Conservation (phyloP, 768 basidiomycete species). For the Lactarius trivialis region DNA sequence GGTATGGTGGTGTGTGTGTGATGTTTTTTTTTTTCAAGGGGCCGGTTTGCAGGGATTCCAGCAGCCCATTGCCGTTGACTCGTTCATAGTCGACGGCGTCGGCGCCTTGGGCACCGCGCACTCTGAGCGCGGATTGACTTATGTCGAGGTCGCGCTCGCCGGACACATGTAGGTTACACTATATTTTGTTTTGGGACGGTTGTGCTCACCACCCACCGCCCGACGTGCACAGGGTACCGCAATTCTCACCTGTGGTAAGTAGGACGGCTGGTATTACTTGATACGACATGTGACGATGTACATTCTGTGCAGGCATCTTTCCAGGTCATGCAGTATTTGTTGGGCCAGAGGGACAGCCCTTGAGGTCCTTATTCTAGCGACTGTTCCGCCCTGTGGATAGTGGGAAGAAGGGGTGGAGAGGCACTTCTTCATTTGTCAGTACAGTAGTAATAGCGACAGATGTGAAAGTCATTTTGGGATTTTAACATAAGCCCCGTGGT, state of each 20-base stretch:
- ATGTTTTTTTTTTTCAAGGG: slow-evolving; percentile 38
- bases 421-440: neutral
- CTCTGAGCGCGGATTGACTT: slow-evolving; percentile 61
- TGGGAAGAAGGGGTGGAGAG: neutral
- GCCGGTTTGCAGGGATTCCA: slow-evolving; percentile 67
- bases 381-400: neutral
- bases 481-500: too few species aligned
- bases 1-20: neutral
- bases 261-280: neutral
- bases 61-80: slow-evolving; percentile 56
- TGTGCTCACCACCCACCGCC: neutral
- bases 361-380: slow-evolving; percentile 20
- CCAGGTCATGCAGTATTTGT: slow-evolving; percentile 61
- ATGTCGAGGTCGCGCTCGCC: slow-evolving; percentile 57
- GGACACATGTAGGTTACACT: slow-evolving; percentile 59
- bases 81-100: slow-evolving; percentile 66
- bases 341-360: slow-evolving; percentile 53
- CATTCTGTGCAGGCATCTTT: slow-evolving; percentile 46
- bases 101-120: slow-evolving; percentile 62
- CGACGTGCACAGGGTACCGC: slow-evolving; percentile 46
- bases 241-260: slow-evolving; percentile 56
- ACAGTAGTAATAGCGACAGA: too few species aligned
- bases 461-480: too few species aligned
- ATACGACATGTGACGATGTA: neutral
- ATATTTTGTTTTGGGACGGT: neutral